These are phyloP conservation scores for Saccharomycopsis sp. DNA, from an alignment of 805 yeast species.

Conservation along the genomic window DNA sequence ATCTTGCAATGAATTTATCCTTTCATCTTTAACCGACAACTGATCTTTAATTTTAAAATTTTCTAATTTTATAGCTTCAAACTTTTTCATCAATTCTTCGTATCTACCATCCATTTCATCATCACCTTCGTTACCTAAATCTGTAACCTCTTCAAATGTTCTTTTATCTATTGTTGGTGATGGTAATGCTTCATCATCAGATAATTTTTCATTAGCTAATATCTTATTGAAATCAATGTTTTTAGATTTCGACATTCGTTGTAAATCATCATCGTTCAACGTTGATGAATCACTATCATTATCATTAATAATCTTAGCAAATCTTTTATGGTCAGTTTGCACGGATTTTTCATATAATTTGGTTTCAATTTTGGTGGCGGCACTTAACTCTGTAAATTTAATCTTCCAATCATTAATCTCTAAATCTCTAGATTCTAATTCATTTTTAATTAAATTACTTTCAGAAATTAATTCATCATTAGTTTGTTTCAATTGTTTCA, in stretches of 20 bases:
- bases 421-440: conserved; percentile 4
- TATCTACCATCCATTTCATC: background rate
- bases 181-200: conserved; percentile 8
- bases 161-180: background rate
- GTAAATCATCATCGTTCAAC: conserved; percentile 19
- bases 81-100: background rate
- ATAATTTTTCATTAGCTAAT: background rate
- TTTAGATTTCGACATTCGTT: background rate
- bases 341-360: background rate
- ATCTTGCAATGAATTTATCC: background rate
- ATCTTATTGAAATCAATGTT: background rate
- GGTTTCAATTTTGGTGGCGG: background rate
- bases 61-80: background rate
- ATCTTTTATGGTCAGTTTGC: background rate
- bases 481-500: background rate
- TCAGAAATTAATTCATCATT: background rate
- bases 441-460: conserved; percentile 9
- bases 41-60: background rate
- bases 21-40: background rate
- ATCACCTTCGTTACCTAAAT: background rate
- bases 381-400: conserved; percentile 8
- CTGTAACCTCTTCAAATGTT: background rate
- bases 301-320: conserved; percentile 13
- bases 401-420: conserved; percentile 12
- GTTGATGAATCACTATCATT: conserved; percentile 21